Conservation (phyloP, 2,329 filamentous ascomycete species). For the Diatrype stigma region DNA sequence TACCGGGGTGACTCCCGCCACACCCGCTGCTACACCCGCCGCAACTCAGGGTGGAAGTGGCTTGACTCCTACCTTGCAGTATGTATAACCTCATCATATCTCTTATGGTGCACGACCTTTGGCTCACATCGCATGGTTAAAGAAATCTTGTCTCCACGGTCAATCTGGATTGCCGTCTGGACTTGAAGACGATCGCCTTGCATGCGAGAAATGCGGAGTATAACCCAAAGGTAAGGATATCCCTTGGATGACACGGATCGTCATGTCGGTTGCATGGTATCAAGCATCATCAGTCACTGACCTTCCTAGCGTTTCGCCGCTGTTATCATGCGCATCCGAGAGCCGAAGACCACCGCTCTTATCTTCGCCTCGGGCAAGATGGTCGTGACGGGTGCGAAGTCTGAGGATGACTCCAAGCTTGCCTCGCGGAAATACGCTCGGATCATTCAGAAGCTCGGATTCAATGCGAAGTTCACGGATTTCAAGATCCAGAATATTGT, state of each 20-base stretch:
- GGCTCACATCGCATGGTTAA: slow-evolving; percentile 52
- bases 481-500: slow-evolving; percentile 99
- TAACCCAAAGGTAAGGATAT: slow-evolving; percentile 81
- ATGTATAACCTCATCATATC: slow-evolving; percentile 60
- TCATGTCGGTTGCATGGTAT: neutral
- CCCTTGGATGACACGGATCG: slow-evolving; percentile 11
- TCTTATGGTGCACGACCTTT: slow-evolving; percentile 34
- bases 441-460: slow-evolving; percentile 99
- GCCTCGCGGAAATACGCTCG: slow-evolving; percentile 96
- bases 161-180: slow-evolving; percentile 94
- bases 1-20: slow-evolving; percentile 80
- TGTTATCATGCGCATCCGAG: slow-evolving; percentile 99
- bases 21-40: slow-evolving; percentile 87
- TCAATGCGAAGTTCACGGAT: slow-evolving; percentile 99
- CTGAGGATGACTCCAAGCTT: slow-evolving; percentile 95
- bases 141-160: slow-evolving; percentile 99
- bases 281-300: slow-evolving; percentile 25
- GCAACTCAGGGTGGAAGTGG: slow-evolving; percentile 80
- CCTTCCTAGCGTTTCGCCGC: slow-evolving; percentile 82
- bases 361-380: slow-evolving; percentile 99
- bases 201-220: slow-evolving; percentile 98
- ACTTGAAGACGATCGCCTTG: slow-evolving; percentile 97
- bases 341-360: slow-evolving; percentile 95
- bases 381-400: slow-evolving; percentile 98
- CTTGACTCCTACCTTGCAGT: slow-evolving; percentile 92